These are phyloP conservation scores for Inga laurina DNA, from an alignment of 306 rosid species.

Conservation along the genomic window DNA sequence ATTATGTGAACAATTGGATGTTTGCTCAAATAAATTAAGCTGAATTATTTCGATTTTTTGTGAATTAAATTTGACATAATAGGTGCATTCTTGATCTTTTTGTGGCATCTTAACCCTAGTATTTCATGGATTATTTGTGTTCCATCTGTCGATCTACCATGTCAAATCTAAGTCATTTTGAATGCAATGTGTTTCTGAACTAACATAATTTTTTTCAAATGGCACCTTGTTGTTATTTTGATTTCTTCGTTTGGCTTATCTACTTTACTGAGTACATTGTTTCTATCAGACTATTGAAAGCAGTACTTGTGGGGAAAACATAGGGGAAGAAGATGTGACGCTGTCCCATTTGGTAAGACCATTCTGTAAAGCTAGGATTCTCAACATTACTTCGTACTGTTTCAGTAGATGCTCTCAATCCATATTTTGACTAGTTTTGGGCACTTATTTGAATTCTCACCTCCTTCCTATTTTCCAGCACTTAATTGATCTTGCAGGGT, in stretches of 20 bases:
- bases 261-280: constrained; percentile 16
- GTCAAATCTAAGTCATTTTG: constrained; percentile 2
- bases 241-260: constrained; percentile 2
- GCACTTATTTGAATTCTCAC: constrained; percentile 15
- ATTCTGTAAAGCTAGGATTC: neutral
- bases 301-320: constrained; percentile 68
- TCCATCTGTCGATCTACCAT: constrained; percentile 1
- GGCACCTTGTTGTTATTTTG: constrained; percentile 2
- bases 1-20: constrained; percentile 18
- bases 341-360: constrained; percentile 77
- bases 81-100: neutral
- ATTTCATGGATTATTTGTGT: neutral
- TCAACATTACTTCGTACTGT: neutral
- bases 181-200: constrained; percentile 8
- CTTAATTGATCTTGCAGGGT: constrained; percentile 94
- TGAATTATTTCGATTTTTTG: neutral
- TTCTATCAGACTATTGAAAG: constrained; percentile 78
- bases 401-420: constrained; percentile 8
- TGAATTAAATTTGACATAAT: neutral
- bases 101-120: constrained; percentile 11
- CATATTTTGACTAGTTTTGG: constrained; percentile 9
- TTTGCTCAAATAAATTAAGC: constrained; percentile 14
- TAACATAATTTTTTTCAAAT: neutral
- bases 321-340: constrained; percentile 75
- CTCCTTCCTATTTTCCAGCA: constrained; percentile 55